Evolutionary conservation across 2,329 filamentous ascomycete genomes (phyloP), one percentile per base, ranked within the genome.

Genomic region (Truncatella angustata): DNA sequence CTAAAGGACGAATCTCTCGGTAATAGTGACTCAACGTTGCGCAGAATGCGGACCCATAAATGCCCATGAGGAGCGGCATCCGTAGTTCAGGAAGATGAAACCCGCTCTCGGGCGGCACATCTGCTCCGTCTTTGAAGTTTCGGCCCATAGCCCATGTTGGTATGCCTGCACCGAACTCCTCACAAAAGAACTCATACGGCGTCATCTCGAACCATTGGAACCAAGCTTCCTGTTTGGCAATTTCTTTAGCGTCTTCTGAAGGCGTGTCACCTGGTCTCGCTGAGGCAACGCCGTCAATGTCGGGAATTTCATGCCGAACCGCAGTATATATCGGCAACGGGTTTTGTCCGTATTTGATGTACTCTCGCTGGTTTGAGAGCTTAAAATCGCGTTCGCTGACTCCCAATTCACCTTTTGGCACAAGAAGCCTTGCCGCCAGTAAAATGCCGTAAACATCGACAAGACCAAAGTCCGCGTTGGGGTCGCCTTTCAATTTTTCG

Each of bases 161-260:
- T 55, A 99, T 97, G 3, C 94, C 93, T 2, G 93, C 91, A 21
- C 81, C 81, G 47, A 96, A 86, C 64, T 97, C 93, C 69, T 97
- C 93, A 60, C 91, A 96, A 69, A 94, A 97, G 66, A 97, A 87
- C 67, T 97, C 93, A 64, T 95, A 97, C 0, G 93, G 93, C 0
- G 91, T 95, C 62, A 93, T 88, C 64, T 99, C 94, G 60, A 94
- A 97, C 93, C 94, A 97, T 63, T 99, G 93, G 62, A 97, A 99
- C 90, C 92, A 97, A 2, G 91, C 80, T 63, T 95, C 88, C 54
- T 79, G 77, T 63, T 73, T 83, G 10, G 80, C 74, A 47, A 73
- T 67, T 57, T 76, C 73, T 58, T 84, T 81, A 0, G 73, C 77
- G 18, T 72, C 69, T 54, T 85, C 78, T 1, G 75, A 71, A 43